Evolutionary conservation across 148 eudicot species (phyloP), one percentile per base, ranked within the genome.

Genomic region (Diospyros kaki): DNA sequence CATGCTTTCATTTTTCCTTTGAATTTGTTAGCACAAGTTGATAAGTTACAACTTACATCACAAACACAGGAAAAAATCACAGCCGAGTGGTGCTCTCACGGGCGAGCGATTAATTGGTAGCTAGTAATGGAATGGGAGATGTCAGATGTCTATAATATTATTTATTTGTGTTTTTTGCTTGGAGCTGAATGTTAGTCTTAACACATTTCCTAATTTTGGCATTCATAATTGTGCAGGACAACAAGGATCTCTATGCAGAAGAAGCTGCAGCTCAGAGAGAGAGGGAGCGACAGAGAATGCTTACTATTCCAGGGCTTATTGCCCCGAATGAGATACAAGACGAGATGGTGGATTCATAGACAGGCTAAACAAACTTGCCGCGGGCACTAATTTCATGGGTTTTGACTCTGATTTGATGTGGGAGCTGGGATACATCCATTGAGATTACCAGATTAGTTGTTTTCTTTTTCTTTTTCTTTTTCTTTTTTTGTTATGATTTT

Each of bases 211-310:
- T 9, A 46, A 63, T 6, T 60, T 38, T 3, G 61, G 13, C 51
- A 6, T 52, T 13, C 5, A 13, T 2, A 2, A 54, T 18, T 74
- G 9, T 81, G 86, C 87, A 96, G 98, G 99, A 96, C 76, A 96
- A 96, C 89, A 96, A 93, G 85, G 99, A 96, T 84, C 89, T 96
- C 0, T 96, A 93, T 77, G 99, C 99, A 1, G 99, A 96, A 73
- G 99, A 96, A 82, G 91, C 98, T 74, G 99, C 99, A 63, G 91
- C 87, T 78, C 99, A 89, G 83, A 88, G 86, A 80, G 96, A 95
- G 80, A 88, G 87, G 79, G 98, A 95, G 69, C 86, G 98, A 11
- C 97, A 91, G 75, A 81, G 93, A 70, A 93, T 91, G 94, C 93
- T 89, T 55, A 77, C 84, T 10, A 88, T 96, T 69, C 98, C 99